Conservation (phyloP, 768 basidiomycete species). For the Pleurotus giganteus region DNA sequence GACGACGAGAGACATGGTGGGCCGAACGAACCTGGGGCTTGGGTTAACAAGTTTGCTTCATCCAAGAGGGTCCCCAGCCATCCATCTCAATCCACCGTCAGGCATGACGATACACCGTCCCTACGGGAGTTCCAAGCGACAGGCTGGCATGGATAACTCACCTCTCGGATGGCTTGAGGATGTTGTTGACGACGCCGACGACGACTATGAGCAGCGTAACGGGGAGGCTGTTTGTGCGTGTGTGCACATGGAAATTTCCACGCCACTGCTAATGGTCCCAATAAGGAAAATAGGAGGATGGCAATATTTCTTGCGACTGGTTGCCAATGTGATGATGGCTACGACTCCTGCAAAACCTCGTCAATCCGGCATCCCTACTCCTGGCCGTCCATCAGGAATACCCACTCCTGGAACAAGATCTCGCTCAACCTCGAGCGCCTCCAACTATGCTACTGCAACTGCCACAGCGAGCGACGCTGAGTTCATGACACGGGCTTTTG, state of each 20-base stretch:
- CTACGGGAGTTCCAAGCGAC: neutral
- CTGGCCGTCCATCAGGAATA: constrained; percentile 44
- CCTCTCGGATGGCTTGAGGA: constrained; percentile 8
- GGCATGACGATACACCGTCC: neutral
- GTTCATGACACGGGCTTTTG: constrained; percentile 69
- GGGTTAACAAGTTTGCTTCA: constrained; percentile 8
- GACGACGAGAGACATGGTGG: constrained; percentile 91
- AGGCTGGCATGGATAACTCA: neutral
- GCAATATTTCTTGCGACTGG: neutral
- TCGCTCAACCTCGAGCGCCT: constrained; percentile 59
- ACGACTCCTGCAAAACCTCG: constrained; percentile 41
- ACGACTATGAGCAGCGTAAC: neutral
- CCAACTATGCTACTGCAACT: constrained; percentile 26
- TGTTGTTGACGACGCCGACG: neutral
- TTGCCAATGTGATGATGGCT: constrained; percentile 8
- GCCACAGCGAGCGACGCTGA: constrained; percentile 42
- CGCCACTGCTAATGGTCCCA: constrained; percentile 3
- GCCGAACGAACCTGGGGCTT: constrained; percentile 17
- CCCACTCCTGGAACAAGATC: constrained; percentile 67
- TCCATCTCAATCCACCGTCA: constrained; percentile 15
- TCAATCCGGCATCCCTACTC: constrained; percentile 40
- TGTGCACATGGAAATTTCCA: neutral
- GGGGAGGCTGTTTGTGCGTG: neutral
- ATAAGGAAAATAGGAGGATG: neutral
- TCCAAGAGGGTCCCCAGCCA: constrained; percentile 13